phyloP scores from a whole-genome alignment of 345 rosid species.

The Eucalyptus regnans region DNA sequence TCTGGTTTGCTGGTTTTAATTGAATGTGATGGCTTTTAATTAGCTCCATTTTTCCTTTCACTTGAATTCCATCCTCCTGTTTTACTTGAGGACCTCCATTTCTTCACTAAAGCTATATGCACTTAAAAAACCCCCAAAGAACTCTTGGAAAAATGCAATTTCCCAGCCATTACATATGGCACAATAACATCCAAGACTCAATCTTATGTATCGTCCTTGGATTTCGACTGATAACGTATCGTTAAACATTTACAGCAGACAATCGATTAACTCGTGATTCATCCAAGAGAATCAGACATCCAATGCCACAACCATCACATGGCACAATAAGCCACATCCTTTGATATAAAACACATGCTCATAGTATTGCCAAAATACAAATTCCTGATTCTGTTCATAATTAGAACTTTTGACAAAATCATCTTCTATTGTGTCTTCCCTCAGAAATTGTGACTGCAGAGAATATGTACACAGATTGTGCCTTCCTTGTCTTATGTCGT shows the following conservation, averaged over 20 bases:
- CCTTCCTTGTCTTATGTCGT: not conserved
- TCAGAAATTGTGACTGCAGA: not conserved
- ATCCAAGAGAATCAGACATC: not conserved
- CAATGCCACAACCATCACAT: not conserved
- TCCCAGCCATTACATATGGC: not conserved
- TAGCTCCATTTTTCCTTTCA: not conserved
- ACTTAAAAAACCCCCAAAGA: not conserved
- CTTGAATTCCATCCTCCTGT: not conserved
- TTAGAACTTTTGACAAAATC: not conserved
- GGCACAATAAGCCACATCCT: not conserved
- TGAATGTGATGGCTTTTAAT: not conserved
- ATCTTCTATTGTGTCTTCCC: not conserved
- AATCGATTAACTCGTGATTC: not conserved
- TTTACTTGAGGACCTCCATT: not conserved
- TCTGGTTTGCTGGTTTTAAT: not conserved
- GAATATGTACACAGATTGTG: not conserved
- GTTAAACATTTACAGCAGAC: not conserved
- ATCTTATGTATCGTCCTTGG: not conserved
- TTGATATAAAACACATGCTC: not conserved
- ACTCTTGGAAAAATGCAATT: not conserved
- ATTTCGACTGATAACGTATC: not conserved
- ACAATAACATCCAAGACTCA: not conserved
- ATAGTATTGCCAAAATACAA: not conserved
- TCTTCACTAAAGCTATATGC: not conserved
- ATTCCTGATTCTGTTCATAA: not conserved